These are phyloP conservation scores for Rhodotorula graminis DNA, from an alignment of 768 basidiomycete species.

Conservation along the genomic window DNA sequence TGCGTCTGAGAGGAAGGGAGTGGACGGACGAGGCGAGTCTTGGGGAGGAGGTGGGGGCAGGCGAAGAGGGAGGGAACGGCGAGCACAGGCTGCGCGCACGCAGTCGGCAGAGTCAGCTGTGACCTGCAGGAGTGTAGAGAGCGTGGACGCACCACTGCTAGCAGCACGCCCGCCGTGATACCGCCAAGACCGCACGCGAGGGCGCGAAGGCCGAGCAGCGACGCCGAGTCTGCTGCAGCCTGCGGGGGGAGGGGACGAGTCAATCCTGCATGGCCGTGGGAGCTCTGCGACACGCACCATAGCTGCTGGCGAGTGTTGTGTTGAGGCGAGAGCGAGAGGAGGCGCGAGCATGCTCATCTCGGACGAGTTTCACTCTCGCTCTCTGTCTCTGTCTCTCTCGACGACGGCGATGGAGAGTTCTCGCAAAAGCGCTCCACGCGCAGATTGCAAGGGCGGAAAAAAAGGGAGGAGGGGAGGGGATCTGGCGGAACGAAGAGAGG, in stretches of 20 bases:
- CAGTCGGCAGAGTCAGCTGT: neutral
- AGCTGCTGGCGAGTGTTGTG: too few species aligned
- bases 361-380: too few species aligned
- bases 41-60: too few species aligned
- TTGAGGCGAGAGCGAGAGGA: neutral
- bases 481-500: neutral
- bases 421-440: neutral
- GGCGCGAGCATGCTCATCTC: neutral
- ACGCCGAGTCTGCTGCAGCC: neutral
- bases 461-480: neutral
- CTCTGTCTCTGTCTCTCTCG: neutral
- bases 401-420: neutral
- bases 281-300: neutral
- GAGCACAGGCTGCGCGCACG: neutral
- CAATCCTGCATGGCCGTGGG: neutral
- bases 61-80: neutral
- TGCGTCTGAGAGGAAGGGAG: too few species aligned
- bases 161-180: neutral
- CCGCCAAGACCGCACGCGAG: neutral
- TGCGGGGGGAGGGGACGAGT: neutral
- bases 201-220: neutral
- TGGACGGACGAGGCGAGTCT: neutral
- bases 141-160: neutral
- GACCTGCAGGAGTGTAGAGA: too few species aligned
- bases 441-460: neutral